Evolutionary conservation across 2,329 filamentous ascomycete species (phyloP), one percentile per base, ranked within the genome.

Genomic region (Trichoderma gracile): DNA sequence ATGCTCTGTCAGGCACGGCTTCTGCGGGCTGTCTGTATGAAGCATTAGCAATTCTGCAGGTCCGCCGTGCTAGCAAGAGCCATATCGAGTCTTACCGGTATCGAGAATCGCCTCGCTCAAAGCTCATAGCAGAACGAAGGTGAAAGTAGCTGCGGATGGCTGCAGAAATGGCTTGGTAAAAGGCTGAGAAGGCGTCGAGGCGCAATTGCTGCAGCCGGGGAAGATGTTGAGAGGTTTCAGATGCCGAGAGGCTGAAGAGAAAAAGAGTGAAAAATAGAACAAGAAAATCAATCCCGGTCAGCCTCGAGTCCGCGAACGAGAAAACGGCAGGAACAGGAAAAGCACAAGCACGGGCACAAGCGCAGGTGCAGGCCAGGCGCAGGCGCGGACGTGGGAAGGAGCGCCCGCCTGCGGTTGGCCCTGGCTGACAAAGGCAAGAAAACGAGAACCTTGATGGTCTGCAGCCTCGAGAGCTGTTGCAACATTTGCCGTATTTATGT

Each of bases 391-490:
- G 43, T 43, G 27, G 60, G 52, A 56, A 63, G 52, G 52, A 63
- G 19, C 52, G 60, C 60, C 60, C 50, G 52, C 50, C 52, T 56
- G 60, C 52, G 43, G 60, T 63, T 63, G 30, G 47, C 42, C 9
- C 50, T 53, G 60, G 47, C 60, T 53, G 54, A 63, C 60, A 40
- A 42, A 45, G 47, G 58, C 70, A 38, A 38, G 10, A 9, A 33
- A 38, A 14, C 33, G 72, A 73, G 72, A 71, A 74, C 72, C 72
- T 70, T 69, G 72, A 74, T 73, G 72, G 71, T 67, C 71, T 68
- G 47, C 21, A 15, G 50, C 43, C 19, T n/a, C 43, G 25, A 43
- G 43, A 50, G 59, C 47, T 14, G 40, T 33, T 62, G 46, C 33
- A 53, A 54, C 58, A 45, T 46, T 30, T 30, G 9, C 49, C 49